A percentile compares a stretch with the other conserved stretches of the same genome.
Conservation (phyloP, 768 basidiomycete genomes). For the Coprinopsis sp. region DNA sequence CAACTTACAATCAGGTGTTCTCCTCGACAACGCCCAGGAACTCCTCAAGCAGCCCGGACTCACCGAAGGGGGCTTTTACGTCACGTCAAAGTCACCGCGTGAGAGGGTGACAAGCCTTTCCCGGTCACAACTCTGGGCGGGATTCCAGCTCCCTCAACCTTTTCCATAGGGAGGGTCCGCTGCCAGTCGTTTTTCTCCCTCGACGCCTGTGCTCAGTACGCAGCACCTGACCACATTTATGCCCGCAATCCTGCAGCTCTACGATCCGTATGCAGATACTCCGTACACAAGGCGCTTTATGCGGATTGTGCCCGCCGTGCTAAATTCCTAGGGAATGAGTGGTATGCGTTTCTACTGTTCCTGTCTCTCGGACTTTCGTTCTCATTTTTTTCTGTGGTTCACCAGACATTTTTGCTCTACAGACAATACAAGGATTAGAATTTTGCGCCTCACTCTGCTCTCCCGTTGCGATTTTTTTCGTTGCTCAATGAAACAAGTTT, state of each 20-base stretch:
- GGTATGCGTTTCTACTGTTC: too few species aligned
- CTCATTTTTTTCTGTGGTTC: too few species aligned
- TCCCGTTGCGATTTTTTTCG: too few species aligned
- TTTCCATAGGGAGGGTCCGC: conserved; percentile 83
- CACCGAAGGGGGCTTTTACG: conserved; percentile 55
- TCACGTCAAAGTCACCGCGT: conserved; percentile 56
- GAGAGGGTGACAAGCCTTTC: conserved; percentile 65
- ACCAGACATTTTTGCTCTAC: too few species aligned
- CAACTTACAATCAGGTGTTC: too few species aligned
- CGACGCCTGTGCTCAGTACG: conserved; percentile 4
- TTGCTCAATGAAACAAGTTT: too few species aligned
- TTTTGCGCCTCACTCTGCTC: too few species aligned
- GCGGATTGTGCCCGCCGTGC: conserved; percentile 57
- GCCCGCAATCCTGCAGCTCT: conserved; percentile 60
- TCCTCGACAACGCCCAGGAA: conserved; percentile 85
- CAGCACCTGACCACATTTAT: neutral
- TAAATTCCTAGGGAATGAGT: conserved; percentile 76
- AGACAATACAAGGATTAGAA: too few species aligned
- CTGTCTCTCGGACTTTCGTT: too few species aligned
- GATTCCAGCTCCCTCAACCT: conserved; percentile 66
- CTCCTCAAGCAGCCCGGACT: conserved; percentile 59
- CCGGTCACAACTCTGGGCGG: conserved; percentile 83
- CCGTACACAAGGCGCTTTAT: conserved; percentile 74
- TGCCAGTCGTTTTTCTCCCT: conserved; percentile 33
- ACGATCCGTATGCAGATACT: conserved; percentile 80